A percentile compares a stretch with the other conserved stretches of the same genome.
Conservation (phyloP, 176 grass and related monocot genomes). For the Carex parvula region DNA sequence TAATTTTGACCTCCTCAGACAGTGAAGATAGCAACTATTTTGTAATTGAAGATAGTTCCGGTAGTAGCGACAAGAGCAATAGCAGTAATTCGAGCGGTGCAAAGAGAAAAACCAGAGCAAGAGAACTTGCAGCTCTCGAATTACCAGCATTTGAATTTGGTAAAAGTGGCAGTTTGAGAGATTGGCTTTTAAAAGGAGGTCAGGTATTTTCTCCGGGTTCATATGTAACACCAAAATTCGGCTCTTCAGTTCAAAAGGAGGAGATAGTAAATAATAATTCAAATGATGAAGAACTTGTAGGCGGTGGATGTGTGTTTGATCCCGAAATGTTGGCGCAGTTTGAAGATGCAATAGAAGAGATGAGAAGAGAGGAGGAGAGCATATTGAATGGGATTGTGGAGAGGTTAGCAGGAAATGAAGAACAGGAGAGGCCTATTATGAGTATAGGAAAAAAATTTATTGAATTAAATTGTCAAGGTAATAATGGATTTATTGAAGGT, state of each 20-base stretch:
- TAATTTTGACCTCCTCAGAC: constrained; percentile 35
- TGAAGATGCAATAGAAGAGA: constrained; percentile 55
- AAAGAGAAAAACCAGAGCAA: constrained; percentile 42
- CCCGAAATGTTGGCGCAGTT: constrained; percentile 64
- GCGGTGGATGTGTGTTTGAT: constrained; percentile 43
- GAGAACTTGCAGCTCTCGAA: constrained; percentile 47
- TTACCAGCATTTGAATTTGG: constrained; percentile 60
- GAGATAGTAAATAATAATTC: background rate
- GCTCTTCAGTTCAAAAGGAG: constrained; percentile 2
- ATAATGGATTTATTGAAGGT: background rate
- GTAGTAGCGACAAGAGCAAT: background rate
- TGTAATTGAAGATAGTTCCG: background rate
- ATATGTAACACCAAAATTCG: constrained; percentile 65
- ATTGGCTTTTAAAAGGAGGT: constrained; percentile 65
- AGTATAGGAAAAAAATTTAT: constrained; percentile 21
- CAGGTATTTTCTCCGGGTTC: constrained; percentile 68
- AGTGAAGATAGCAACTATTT: constrained; percentile 13
- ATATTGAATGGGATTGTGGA: constrained; percentile 51
- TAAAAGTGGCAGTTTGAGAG: constrained; percentile 63
- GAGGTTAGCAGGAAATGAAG: constrained; percentile 21
- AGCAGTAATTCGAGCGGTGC: background rate
- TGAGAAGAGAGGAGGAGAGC: constrained; percentile 57
- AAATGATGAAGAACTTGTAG: background rate
- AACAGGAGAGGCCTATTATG: background rate
- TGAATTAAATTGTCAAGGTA: constrained; percentile 24